phyloP scores from a whole-genome alignment of 1,139 yeast species.

The Geotrichum macrosporum region DNA sequence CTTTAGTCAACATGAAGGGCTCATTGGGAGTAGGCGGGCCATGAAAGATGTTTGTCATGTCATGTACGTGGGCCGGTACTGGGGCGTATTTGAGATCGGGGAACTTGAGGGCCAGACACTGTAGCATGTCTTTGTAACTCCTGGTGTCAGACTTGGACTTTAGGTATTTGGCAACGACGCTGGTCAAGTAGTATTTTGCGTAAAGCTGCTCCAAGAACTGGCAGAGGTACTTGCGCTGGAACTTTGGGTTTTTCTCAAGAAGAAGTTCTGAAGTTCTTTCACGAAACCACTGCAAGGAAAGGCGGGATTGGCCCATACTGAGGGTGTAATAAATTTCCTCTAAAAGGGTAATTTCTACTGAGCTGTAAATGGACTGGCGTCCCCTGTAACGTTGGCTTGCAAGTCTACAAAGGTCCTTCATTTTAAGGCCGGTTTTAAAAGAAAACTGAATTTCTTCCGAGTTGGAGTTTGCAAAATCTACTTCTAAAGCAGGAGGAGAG shows the following conservation, averaged over 20 bases:
- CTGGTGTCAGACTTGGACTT: neutral
- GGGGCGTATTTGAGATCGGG: neutral
- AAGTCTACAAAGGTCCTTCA: neutral
- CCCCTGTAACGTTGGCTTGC: neutral
- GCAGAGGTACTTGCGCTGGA: neutral
- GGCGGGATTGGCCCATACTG: neutral
- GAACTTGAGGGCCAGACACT: neutral
- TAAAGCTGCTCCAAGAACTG: neutral
- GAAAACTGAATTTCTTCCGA: too few relatives aligned
- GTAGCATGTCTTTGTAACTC: neutral
- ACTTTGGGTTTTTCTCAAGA: neutral
- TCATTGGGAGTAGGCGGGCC: too few relatives aligned
- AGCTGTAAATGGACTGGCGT: neutral
- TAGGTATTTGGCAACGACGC: neutral
- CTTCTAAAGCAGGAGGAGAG: neutral
- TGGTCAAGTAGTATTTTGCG: conserved; percentile 2
- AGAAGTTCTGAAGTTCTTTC: conserved; percentile 1
- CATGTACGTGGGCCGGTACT: conserved; percentile 3
- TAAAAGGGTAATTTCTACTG: neutral
- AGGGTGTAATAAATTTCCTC: neutral
- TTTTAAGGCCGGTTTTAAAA: neutral
- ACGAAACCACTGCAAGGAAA: neutral
- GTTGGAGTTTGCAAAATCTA: neutral
- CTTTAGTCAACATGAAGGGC: too few relatives aligned
- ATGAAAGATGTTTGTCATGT: too few relatives aligned